Percentiles rank a stretch among this genome's conserved stretches.
Evolutionary conservation across 2,329 filamentous ascomycete species (phyloP).

Genomic region (Epichloe bromicola): DNA sequence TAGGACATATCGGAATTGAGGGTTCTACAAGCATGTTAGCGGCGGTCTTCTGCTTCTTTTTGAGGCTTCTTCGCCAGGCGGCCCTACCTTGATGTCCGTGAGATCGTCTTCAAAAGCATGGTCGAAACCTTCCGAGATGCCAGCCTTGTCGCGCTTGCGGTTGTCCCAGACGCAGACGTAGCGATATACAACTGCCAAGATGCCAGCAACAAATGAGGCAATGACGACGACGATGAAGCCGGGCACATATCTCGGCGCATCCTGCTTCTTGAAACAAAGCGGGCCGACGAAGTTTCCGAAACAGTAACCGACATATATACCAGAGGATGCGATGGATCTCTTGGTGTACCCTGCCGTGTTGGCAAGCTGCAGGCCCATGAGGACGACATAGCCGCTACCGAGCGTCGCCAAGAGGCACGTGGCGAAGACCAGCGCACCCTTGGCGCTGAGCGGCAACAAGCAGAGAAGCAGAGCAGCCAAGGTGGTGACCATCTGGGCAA

Average conservation of each 20-base stretch:
- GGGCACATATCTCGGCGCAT: constrained; percentile 31
- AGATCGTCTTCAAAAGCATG: not conserved
- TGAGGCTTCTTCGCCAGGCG: too few relatives aligned
- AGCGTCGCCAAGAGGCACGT: not conserved
- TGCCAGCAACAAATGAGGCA: not conserved
- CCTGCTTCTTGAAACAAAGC: constrained; percentile 21
- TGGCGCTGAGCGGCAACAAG: not conserved
- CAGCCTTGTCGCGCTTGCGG: not conserved
- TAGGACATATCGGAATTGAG: not conserved
- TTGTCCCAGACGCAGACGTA: constrained; percentile 1
- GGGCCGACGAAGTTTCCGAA: constrained; percentile 31
- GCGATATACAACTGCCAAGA: not conserved
- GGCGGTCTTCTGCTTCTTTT: too few relatives aligned
- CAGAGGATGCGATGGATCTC: constrained; percentile 1
- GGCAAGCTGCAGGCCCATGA: constrained; percentile 10
- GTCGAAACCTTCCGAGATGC: not conserved
- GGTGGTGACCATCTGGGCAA: not conserved
- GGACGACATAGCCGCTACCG: not conserved
- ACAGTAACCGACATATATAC: constrained; percentile 21
- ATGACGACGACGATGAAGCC: constrained; percentile 23
- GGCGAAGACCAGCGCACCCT: not conserved
- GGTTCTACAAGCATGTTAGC: not conserved
- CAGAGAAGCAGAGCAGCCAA: not conserved
- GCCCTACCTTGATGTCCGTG: not conserved
- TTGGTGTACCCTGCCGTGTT: constrained; percentile 11